Evolutionary conservation across 345 rosid genomes (phyloP).

Genomic region (Raphanus sativus): DNA sequence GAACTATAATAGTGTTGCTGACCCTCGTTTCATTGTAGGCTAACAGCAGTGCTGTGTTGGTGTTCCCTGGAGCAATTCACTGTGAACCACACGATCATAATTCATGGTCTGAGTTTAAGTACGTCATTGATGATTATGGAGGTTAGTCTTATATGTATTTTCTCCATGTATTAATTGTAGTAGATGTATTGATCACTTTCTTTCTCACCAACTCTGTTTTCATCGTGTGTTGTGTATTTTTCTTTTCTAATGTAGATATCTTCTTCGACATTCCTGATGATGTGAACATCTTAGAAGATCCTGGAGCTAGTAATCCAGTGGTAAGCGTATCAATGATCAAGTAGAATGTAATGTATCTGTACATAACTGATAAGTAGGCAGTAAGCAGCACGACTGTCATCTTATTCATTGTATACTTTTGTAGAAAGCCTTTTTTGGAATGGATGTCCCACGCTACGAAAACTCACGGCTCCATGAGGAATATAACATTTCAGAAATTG

Average conservation of each 20-base stretch:
- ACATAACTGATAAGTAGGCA: too few species aligned
- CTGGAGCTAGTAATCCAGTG: slow-evolving; percentile 86
- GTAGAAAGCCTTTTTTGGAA: slow-evolving; percentile 80
- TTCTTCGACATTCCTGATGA: slow-evolving; percentile 79
- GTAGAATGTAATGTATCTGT: too few species aligned
- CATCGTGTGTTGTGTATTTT: too few species aligned
- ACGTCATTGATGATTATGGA: slow-evolving; percentile 90
- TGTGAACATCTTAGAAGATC: slow-evolving; percentile 77
- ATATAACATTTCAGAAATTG: slow-evolving; percentile 49
- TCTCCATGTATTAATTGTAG: neutral
- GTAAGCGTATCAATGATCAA: slow-evolving; percentile 47
- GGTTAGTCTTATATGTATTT: slow-evolving; percentile 41
- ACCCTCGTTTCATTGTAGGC: slow-evolving; percentile 49
- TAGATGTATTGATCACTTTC: neutral
- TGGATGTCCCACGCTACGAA: slow-evolving; percentile 65
- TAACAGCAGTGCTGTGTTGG: slow-evolving; percentile 66
- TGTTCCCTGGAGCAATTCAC: slow-evolving; percentile 78
- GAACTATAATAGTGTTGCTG: neutral
- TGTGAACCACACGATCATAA: slow-evolving; percentile 81
- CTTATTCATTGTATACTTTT: slow-evolving; percentile 26
- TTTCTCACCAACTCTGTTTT: slow-evolving; percentile 16
- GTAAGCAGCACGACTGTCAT: too few species aligned
- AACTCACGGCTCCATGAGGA: slow-evolving; percentile 52
- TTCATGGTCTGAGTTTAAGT: slow-evolving; percentile 83
- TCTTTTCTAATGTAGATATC: slow-evolving; percentile 51